Evolutionary conservation across 129 eudicot species (phyloP).

Genomic region (Mikania micrantha): DNA sequence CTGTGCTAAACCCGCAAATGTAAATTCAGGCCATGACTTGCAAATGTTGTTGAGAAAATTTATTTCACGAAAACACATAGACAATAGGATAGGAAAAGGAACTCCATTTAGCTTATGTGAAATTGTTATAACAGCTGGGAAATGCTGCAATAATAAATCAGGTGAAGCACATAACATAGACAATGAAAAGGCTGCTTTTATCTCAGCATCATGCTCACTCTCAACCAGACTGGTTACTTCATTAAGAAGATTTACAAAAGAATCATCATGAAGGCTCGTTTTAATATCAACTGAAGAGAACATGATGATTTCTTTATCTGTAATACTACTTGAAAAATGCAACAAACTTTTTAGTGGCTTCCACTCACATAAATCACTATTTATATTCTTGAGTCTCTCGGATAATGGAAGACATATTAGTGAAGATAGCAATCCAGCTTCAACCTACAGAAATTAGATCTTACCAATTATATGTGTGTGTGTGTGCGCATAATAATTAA

Average conservation of each 20-base stretch:
- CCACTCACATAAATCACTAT: constrained; percentile 69
- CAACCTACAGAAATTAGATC: constrained; percentile 44
- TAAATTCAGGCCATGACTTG: constrained; percentile 61
- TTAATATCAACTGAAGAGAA: constrained; percentile 27
- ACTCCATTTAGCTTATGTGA: constrained; percentile 47
- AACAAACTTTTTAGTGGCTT: constrained; percentile 60
- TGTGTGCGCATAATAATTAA: neutral
- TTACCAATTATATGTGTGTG: neutral
- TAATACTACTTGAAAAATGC: constrained; percentile 44
- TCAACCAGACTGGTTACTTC: constrained; percentile 32
- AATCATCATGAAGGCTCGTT: constrained; percentile 18
- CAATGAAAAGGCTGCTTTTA: constrained; percentile 43
- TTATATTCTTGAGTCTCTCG: constrained; percentile 35
- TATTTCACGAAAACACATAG: constrained; percentile 51
- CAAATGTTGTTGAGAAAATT: constrained; percentile 34
- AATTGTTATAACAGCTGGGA: constrained; percentile 53
- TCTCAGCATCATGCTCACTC: constrained; percentile 38
- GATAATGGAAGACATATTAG: constrained; percentile 42
- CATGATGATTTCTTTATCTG: constrained; percentile 19
- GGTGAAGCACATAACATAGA: constrained; percentile 59
- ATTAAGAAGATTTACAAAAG: constrained; percentile 41
- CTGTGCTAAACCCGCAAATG: constrained; percentile 36
- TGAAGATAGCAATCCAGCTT: constrained; percentile 56
- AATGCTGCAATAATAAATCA: constrained; percentile 41
- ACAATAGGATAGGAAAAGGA: constrained; percentile 45